Conservation (phyloP, 805 yeast species). For the Candida nonsorbophila region DNA sequence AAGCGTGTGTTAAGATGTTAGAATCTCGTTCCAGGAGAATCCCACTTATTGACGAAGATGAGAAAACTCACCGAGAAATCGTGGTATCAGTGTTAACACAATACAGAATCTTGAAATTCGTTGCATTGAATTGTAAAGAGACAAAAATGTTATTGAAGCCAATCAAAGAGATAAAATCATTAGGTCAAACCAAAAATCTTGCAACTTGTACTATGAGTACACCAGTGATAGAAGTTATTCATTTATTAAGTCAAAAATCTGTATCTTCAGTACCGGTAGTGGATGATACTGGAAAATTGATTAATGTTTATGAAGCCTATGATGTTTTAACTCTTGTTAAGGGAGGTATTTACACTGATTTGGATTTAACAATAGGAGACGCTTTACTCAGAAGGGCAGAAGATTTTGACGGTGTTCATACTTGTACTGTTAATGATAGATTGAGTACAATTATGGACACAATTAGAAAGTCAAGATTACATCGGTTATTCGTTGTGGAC, state of each 20-base stretch:
- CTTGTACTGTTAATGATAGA: slow-evolving; percentile 85
- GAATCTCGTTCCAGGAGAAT: slow-evolving; percentile 86
- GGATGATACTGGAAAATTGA: slow-evolving; percentile 61
- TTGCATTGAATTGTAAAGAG: slow-evolving; percentile 93
- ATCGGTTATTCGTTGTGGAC: slow-evolving; percentile 89
- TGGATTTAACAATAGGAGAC: slow-evolving; percentile 89
- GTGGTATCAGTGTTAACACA: slow-evolving; percentile 95
- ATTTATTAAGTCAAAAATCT: slow-evolving; percentile 67
- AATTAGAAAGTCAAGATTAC: slow-evolving; percentile 83
- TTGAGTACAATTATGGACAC: slow-evolving; percentile 89
- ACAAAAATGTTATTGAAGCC: slow-evolving; percentile 79
- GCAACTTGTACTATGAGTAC: slow-evolving; percentile 83
- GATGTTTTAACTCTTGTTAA: slow-evolving; percentile 90
- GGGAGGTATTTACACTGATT: slow-evolving; percentile 89
- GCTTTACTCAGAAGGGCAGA: slow-evolving; percentile 90
- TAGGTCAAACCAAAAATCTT: slow-evolving; percentile 48
- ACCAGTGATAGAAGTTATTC: slow-evolving; percentile 91
- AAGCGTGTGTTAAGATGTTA: slow-evolving; percentile 90
- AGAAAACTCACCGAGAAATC: slow-evolving; percentile 85
- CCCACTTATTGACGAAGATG: slow-evolving; percentile 92
- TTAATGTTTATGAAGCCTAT: slow-evolving; percentile 93
- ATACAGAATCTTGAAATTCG: slow-evolving; percentile 91
- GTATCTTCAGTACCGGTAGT: slow-evolving; percentile 92
- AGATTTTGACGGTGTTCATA: slow-evolving; percentile 96
- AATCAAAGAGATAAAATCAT: slow-evolving; percentile 61